Evolutionary conservation across 1,284 basidiomycete species (phyloP), one percentile per base, ranked within the genome.

Genomic region (Volvariella surrecta): DNA sequence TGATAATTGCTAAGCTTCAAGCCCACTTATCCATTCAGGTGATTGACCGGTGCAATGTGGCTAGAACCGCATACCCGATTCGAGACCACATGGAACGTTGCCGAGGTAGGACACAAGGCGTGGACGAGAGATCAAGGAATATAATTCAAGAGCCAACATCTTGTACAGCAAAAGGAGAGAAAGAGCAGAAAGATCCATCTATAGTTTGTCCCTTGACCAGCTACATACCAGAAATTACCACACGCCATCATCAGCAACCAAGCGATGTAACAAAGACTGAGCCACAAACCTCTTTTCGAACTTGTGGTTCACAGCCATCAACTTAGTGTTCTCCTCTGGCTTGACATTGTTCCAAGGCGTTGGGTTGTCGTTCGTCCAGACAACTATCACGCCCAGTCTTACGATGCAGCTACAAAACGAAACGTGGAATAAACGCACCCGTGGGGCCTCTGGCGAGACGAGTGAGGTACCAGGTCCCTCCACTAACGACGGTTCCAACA

Each of bases 341-440:
- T 84, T 73, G 58, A 89, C 71, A 48, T 74, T 70, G 59, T 85
- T 83, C 83, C 84, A 89, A 15, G 87, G 86, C 9, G 79, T 79
- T 9, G 85, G 84, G 70, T 89, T 89, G 57, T 54, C 67, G 67
- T 79, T 85, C 37, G 82, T 79, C 86, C 87, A 89, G 55, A 88
- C 66, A 49, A 89, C 86, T 89, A 49, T 2, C 48, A 40, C 35
- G 32, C 17, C n/a, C n/a, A n/a, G n/a, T n/a, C n/a, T n/a, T n/a
- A 39, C 8, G 3, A 42, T 45, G 22, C 32, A 18, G 20, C 3
- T 10, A 46, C 38, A 15, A 47, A 38, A 38, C 38, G 30, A 41
- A 20, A 34, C 30, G 45, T 13, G 40, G 19, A 10, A 11, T 34
- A 21, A n/a, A 64, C 79, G 58, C 57, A 88, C 86, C 70, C 34